Evolutionary conservation across 1,284 basidiomycete species (phyloP), one percentile per base, ranked within the genome.

Genomic region (Ustilago esculenta): DNA sequence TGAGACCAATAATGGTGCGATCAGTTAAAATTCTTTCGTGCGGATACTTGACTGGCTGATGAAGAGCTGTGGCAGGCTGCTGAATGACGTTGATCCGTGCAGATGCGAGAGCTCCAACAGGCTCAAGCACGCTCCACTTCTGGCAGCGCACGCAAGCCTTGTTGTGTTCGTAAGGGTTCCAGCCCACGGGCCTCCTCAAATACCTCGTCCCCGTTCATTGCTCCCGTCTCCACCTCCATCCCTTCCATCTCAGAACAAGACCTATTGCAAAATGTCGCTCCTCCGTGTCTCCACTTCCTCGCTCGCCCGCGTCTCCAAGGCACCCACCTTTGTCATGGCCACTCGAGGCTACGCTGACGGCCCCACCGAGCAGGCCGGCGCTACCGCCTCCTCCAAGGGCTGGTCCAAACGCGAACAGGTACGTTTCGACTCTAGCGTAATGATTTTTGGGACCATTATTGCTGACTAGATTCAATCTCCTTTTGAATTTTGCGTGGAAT

Each of bases 351-450:
- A 73, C 63, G 68, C 67, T 45, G 71, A 73, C 55, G 71, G 71
- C 17, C 66, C 72, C 20, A 59, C 61, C 32, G 55, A 60, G 24
- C 50, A 54, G 36, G 64, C 76, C 15, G 76, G 76, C 42, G 61
- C 76, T 32, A 72, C 72, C 25, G 73, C 72, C 49, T 56, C 54
- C 27, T 51, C 53, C 55, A 53, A 68, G 45, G 50, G 54, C 72
- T 78, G 69, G 69, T 51, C 47, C 42, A 63, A 66, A 40, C 61
- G 72, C 39, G 76, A 78, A 54, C 68, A 77, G 75, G 72, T 74
- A 56, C 23, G 68, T 58, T 10, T 11, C 4, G 12, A 11, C 12
- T 17, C 10, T 21, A 23, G 27, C 17, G 23, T 11, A 17, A 14
- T 18, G n/a, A n/a, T n/a, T n/a, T n/a, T n/a, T n/a, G n/a, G n/a